Evolutionary conservation across 345 rosid genomes (phyloP).

Genomic region (Toxicodendron radicans): DNA sequence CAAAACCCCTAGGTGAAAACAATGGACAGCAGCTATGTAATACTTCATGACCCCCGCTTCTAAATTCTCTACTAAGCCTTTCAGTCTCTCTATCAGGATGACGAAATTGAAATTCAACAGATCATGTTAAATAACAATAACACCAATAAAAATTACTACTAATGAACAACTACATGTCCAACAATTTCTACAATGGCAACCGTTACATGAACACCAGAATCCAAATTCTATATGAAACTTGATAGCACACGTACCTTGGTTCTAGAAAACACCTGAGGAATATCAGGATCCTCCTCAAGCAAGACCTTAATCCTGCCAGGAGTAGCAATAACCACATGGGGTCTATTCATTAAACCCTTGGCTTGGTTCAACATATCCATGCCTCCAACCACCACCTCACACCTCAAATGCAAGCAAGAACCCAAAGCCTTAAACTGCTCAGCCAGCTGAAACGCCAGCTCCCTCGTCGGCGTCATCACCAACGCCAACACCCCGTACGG

Average conservation of each 20-base stretch:
- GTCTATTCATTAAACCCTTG: conserved; percentile 56
- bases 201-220: too few relatives aligned
- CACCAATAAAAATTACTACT: too few relatives aligned
- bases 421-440: conserved; percentile 94
- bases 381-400: conserved; percentile 87
- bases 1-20: not conserved
- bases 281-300: conserved; percentile 76
- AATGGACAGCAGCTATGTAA: not conserved
- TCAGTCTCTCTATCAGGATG: not conserved
- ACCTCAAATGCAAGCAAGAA: conserved; percentile 76
- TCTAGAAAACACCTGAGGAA: conserved; percentile 70
- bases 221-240: too few relatives aligned
- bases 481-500: conserved; percentile 82
- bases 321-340: conserved; percentile 81
- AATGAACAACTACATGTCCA: too few relatives aligned
- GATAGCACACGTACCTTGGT: too few relatives aligned
- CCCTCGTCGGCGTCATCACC: conserved; percentile 93
- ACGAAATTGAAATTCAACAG: not conserved
- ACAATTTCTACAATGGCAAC: too few relatives aligned
- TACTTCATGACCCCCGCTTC: not conserved
- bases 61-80: not conserved
- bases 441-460: conserved; percentile 88
- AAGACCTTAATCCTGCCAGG: conserved; percentile 90
- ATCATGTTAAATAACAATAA: too few relatives aligned
- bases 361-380: conserved; percentile 87